A percentile compares a stretch with the other conserved stretches of the same genome.
Conservation (phyloP, 1,284 basidiomycete genomes). For the Golubevia pallescens region DNA sequence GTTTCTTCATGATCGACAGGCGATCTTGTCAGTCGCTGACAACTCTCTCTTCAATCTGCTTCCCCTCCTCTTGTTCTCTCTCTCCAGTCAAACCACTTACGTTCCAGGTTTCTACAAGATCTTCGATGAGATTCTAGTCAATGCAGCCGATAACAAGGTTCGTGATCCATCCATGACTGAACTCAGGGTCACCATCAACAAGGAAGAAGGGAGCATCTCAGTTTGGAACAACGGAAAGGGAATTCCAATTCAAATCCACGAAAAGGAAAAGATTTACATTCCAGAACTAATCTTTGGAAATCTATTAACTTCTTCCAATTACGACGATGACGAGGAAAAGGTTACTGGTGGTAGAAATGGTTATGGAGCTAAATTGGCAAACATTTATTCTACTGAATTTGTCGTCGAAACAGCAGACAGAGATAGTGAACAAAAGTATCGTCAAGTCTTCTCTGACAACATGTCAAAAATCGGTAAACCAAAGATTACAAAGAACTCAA, state of each 20-base stretch:
- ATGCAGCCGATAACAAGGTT: slow-evolving; percentile 98
- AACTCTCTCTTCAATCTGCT: too few species aligned
- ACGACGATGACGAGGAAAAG: slow-evolving; percentile 98
- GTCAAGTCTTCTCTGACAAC: slow-evolving; percentile 55
- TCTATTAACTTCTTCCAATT: slow-evolving; percentile 88
- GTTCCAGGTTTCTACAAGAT: slow-evolving; percentile 99
- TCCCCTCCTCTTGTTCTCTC: too few species aligned
- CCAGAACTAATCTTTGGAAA: slow-evolving; percentile 98
- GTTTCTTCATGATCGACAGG: too few species aligned
- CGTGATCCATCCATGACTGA: slow-evolving; percentile 58
- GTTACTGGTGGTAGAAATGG: slow-evolving; percentile 98
- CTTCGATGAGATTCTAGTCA: slow-evolving; percentile 98
- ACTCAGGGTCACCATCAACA: slow-evolving; percentile 73
- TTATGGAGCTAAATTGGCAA: slow-evolving; percentile 75
- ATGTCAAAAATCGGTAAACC: slow-evolving; percentile 57
- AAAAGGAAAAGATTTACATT: slow-evolving; percentile 90
- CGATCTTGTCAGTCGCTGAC: too few species aligned
- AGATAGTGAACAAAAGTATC: slow-evolving; percentile 56
- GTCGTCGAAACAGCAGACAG: slow-evolving; percentile 59
- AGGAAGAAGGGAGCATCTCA: slow-evolving; percentile 83
- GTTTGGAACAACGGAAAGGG: slow-evolving; percentile 96
- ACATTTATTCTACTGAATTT: slow-evolving; percentile 64
- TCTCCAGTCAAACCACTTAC: slow-evolving; percentile 71
- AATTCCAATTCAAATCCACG: slow-evolving; percentile 96
- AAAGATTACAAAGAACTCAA: slow-evolving; percentile 50